Evolutionary conservation across 345 rosid species (phyloP), one percentile per base, ranked within the genome.

Genomic region (Heritiera fomes): DNA sequence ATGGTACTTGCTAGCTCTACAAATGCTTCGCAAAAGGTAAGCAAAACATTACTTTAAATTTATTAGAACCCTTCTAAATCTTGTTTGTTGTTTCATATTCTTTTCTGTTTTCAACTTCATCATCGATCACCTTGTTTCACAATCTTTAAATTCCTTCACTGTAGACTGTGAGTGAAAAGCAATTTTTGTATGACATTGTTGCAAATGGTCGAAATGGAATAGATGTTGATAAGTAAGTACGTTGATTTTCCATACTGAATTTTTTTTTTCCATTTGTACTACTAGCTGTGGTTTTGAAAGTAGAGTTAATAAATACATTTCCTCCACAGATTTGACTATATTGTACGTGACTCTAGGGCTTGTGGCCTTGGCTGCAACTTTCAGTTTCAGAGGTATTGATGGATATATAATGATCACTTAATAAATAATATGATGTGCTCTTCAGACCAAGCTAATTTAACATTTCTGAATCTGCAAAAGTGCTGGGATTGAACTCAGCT

Each of bases 151-250:
- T 67, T 66, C 71, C 18, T 52, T 78, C 23, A 80, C 41, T 77
- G 80, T 66, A 90, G 95, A 81, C 81, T n/a, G 28, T 81, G 64
- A 84, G 52, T 59, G 91, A 87, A 81, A 91, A 88, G 82, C 83
- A 40, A 34, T 90, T 90, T 80, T 81, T 91, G 75, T 91, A 90
- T 86, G 95, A 91, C 80, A 91, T 91, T 75, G 95, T 91, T 80
- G 93, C 95, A 67, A 91, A 91, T 78, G 92, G 93, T 79, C 87
- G 91, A 75, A 91, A 87, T 83, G 93, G 95, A 69, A 86, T 88
- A 47, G 95, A 91, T 23, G 95, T 91, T 20, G 95, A 91, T 83
- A 91, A 91, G 90, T 88, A 85, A 73, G 90, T 82, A 47, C 32
- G 14, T 55, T 13, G 18, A 43, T 64, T 62, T 55, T 78, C 49